Percentiles rank a stretch among this genome's conserved stretches.
Evolutionary conservation across 352 stramenopile species (phyloP).

Genomic region (Globisporangium cylindrosporum): DNA sequence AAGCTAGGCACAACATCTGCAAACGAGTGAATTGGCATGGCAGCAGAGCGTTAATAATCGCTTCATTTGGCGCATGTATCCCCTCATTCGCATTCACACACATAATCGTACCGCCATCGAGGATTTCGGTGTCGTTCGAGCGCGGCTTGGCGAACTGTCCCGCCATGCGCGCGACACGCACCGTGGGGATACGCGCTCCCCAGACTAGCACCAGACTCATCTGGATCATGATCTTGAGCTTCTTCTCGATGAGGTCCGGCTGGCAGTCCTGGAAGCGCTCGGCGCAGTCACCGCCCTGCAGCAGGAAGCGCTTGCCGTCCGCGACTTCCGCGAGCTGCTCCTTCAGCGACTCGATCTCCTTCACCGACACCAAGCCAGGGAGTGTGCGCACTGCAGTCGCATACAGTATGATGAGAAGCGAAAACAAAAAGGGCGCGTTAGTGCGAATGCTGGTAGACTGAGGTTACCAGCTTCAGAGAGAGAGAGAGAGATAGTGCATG

Average conservation of each 20-base stretch:
- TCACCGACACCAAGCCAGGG: slow-evolving; percentile 94
- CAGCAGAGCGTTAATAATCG: not conserved
- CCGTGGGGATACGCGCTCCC: slow-evolving; percentile 95
- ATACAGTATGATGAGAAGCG: not conserved
- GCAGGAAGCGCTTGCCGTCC: slow-evolving; percentile 95
- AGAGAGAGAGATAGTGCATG: not conserved
- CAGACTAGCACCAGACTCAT: slow-evolving; percentile 98
- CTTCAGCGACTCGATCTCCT: slow-evolving; percentile 92
- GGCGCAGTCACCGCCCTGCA: slow-evolving; percentile 98
- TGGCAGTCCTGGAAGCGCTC: slow-evolving; percentile 95
- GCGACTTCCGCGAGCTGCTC: slow-evolving; percentile 92
- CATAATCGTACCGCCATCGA: slow-evolving; percentile 73
- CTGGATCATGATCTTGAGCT: slow-evolving; percentile 95
- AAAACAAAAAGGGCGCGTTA: slow-evolving; percentile 34
- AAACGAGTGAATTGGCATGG: not conserved
- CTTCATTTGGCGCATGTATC: not conserved
- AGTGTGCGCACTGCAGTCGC: slow-evolving; percentile 61
- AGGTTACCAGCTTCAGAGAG: not conserved
- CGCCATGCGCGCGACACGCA: slow-evolving; percentile 96
- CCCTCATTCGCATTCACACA: not conserved
- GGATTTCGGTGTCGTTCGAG: slow-evolving; percentile 92
- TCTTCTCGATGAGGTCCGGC: slow-evolving; percentile 86
- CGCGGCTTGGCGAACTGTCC: slow-evolving; percentile 99
- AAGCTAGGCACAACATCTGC: slow-evolving; percentile 94
- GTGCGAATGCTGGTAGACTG: not conserved